Percentiles rank a stretch among this genome's conserved stretches.
Evolutionary conservation across 179 eudicot species (phyloP).

Genomic region (Actinidia chinensis): DNA sequence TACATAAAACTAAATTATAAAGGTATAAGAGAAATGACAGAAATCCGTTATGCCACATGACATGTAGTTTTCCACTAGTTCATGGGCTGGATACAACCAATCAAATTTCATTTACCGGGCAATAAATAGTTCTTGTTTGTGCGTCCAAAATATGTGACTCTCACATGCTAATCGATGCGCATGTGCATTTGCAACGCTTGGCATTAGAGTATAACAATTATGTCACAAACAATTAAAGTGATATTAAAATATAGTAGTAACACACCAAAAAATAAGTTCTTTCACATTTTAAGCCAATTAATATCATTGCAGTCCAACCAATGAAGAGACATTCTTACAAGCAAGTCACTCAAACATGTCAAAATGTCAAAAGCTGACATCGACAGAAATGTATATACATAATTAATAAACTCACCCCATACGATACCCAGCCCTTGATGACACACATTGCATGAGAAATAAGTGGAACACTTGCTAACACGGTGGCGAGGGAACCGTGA

Average conservation of each 20-base stretch:
- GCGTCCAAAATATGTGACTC: not conserved
- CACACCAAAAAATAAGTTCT: not conserved
- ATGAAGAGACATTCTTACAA: conserved; percentile 4
- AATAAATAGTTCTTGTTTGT: not conserved
- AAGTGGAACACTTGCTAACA: conserved; percentile 95
- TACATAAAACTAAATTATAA: not conserved
- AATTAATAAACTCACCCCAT: conserved; percentile 99
- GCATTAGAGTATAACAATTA: not conserved
- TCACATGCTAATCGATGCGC: not conserved
- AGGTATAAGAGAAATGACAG: not conserved
- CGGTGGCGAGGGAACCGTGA: conserved; percentile 97
- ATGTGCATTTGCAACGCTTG: not conserved
- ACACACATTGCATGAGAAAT: conserved; percentile 98
- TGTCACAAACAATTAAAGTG: not conserved
- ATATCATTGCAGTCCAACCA: not conserved
- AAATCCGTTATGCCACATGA: not conserved
- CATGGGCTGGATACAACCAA: not conserved
- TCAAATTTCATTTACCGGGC: not conserved
- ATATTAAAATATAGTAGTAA: no score
- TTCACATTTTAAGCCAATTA: not conserved
- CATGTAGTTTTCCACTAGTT: not conserved
- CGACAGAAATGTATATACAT: not conserved
- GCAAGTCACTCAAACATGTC: not conserved
- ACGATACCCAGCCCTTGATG: conserved; percentile 96
- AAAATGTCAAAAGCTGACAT: not conserved